Evolutionary conservation across 768 basidiomycete species (phyloP).

Genomic region (Pisolithus microcarpus): DNA sequence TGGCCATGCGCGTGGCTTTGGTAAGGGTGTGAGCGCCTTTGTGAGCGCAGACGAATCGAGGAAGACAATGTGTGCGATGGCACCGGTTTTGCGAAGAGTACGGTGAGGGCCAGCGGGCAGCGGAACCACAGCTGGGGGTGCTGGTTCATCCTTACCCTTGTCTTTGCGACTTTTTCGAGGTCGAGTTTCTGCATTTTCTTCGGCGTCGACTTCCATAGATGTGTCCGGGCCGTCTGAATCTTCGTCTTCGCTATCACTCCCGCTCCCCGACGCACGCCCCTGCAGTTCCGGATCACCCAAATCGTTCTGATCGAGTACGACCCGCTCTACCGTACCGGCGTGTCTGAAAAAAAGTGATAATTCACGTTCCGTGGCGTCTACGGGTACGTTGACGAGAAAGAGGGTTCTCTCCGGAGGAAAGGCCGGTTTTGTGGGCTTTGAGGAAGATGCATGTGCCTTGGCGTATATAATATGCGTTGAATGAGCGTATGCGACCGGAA

Average conservation of each 20-base stretch:
- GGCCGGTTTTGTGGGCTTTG: slow-evolving; percentile 29
- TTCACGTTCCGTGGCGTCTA: slow-evolving; percentile 81
- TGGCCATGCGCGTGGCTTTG: slow-evolving; percentile 60
- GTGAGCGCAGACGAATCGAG: slow-evolving; percentile 68
- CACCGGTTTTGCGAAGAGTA: slow-evolving; percentile 53
- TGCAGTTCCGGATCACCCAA: slow-evolving; percentile 17
- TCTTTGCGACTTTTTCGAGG: slow-evolving; percentile 29
- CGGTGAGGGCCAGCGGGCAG: slow-evolving; percentile 52
- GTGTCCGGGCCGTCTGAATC: background rate
- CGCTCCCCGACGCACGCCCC: slow-evolving; percentile 8
- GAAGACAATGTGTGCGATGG: slow-evolving; percentile 63
- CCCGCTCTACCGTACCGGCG: slow-evolving; percentile 70
- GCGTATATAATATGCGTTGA: slow-evolving; percentile 71
- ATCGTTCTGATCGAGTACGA: slow-evolving; percentile 53
- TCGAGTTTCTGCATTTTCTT: slow-evolving; percentile 8
- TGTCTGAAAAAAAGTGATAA: slow-evolving; percentile 69
- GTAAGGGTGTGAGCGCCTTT: slow-evolving; percentile 49
- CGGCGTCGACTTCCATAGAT: slow-evolving; percentile 4
- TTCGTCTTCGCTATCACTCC: slow-evolving; percentile 27
- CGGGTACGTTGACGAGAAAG: slow-evolving; percentile 85
- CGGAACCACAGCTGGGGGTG: slow-evolving; percentile 48
- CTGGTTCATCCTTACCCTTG: slow-evolving; percentile 9
- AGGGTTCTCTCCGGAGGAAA: slow-evolving; percentile 62
- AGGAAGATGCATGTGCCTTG: slow-evolving; percentile 50
- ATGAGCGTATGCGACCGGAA: slow-evolving; percentile 34